phyloP scores from a whole-genome alignment of 2,329 filamentous ascomycete species.

The Penicillium sp. region DNA sequence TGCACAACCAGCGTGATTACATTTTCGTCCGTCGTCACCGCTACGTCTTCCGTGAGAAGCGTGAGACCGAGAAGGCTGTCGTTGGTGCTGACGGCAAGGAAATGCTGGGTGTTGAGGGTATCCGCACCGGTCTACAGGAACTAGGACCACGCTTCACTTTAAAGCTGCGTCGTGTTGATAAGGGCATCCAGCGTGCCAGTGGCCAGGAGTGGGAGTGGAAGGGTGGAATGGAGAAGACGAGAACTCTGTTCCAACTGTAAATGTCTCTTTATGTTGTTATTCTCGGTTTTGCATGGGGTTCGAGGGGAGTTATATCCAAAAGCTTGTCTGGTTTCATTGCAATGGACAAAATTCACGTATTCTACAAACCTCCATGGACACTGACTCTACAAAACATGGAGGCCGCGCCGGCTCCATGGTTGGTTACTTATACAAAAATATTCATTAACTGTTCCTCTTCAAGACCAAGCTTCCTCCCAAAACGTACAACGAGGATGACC shows the following conservation, averaged over 20 bases:
- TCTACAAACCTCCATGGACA: neutral
- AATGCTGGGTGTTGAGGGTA: conserved; percentile 79
- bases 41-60: conserved; percentile 90
- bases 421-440: neutral
- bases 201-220: conserved; percentile 97
- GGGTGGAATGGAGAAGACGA: conserved; percentile 86
- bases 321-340: conserved; percentile 12
- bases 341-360: conserved; percentile 4
- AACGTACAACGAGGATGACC: neutral
- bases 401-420: neutral
- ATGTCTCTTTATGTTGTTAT: conserved; percentile 16
- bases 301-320: conserved; percentile 25
- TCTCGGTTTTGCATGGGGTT: conserved; percentile 28
- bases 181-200: conserved; percentile 74
- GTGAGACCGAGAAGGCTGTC: conserved; percentile 81
- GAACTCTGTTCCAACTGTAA: conserved; percentile 89
- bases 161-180: conserved; percentile 87
- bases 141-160: conserved; percentile 79
- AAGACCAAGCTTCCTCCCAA: neutral
- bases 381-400: neutral
- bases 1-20: conserved; percentile 95
- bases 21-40: conserved; percentile 89
- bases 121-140: conserved; percentile 86
- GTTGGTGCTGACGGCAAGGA: conserved; percentile 77
- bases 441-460: neutral